phyloP scores from a whole-genome alignment of 495 filamentous ascomycete species.

The Cercophora scortea region DNA sequence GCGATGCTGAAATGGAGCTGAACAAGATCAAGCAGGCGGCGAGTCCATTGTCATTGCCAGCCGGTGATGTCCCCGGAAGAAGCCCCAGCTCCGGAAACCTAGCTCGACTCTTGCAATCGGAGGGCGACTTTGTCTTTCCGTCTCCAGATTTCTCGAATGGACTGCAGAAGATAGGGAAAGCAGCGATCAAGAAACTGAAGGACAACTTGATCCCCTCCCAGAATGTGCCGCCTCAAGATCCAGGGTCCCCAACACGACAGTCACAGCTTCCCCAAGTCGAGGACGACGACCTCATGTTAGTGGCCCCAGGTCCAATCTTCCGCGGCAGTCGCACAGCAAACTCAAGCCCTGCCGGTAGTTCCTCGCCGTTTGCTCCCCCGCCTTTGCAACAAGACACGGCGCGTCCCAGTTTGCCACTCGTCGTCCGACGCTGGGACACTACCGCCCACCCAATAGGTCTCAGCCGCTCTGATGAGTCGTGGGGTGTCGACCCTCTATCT shows the following conservation, averaged over 20 bases:
- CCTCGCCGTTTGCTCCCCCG: slow-evolving; percentile 23
- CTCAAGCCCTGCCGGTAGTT: slow-evolving; percentile 16
- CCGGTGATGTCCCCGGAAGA: neutral
- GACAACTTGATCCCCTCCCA: slow-evolving; percentile 17
- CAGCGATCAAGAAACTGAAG: slow-evolving; percentile 23
- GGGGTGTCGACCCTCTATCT: slow-evolving; percentile 9
- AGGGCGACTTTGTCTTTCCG: slow-evolving; percentile 14
- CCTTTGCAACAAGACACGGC: slow-evolving; percentile 13
- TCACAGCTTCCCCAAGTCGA: slow-evolving; percentile 1
- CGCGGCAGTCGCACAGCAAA: slow-evolving; percentile 19
- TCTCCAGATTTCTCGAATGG: slow-evolving; percentile 25
- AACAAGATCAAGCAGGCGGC: slow-evolving; percentile 27
- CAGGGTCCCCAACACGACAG: neutral
- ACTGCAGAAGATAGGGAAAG: slow-evolving; percentile 7
- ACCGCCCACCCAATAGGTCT: slow-evolving; percentile 12
- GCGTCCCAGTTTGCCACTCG: slow-evolving; percentile 10
- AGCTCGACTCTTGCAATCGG: slow-evolving; percentile 18
- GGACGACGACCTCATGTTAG: neutral
- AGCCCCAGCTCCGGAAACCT: slow-evolving; percentile 19
- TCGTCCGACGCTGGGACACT: slow-evolving; percentile 19
- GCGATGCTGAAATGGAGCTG: slow-evolving; percentile 30
- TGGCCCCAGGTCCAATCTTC: slow-evolving; percentile 15
- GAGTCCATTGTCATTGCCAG: neutral
- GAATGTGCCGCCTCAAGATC: slow-evolving; percentile 1
- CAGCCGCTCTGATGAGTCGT: slow-evolving; percentile 4